phyloP scores from a whole-genome alignment of 495 filamentous ascomycete species.

The Jackrogersella minutella region DNA sequence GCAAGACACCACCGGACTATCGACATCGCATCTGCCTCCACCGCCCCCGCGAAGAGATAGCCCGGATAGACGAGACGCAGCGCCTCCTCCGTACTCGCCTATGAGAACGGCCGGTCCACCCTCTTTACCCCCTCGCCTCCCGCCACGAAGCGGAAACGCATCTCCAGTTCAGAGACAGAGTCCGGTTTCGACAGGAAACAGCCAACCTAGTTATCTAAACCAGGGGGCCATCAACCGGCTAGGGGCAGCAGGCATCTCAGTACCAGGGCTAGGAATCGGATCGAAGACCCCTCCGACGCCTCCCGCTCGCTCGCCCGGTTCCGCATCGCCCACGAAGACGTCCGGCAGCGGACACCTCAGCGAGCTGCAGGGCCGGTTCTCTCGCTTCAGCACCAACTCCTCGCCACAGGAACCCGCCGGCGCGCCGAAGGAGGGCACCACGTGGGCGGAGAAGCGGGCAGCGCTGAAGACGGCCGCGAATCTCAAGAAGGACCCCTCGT shows the following conservation, averaged over 20 bases:
- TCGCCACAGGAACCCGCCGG: constrained; percentile 38
- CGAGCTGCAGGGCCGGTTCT: constrained; percentile 75
- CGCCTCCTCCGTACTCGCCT: constrained; percentile 37
- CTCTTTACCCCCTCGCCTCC: constrained; percentile 72
- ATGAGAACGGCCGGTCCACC: constrained; percentile 71
- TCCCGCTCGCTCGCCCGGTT: constrained; percentile 21
- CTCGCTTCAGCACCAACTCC: constrained; percentile 56
- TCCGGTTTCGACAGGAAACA: constrained; percentile 41
- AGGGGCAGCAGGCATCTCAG: constrained; percentile 78
- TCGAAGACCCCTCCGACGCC: constrained; percentile 30
- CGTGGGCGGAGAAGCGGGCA: constrained; percentile 68
- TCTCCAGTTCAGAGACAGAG: constrained; percentile 62
- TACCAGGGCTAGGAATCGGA: constrained; percentile 82
- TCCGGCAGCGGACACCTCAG: constrained; percentile 54
- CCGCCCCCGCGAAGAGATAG: constrained; percentile 69
- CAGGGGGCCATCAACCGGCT: constrained; percentile 73
- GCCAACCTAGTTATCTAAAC: constrained; percentile 61
- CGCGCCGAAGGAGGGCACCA: constrained; percentile 59
- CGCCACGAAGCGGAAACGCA: constrained; percentile 53
- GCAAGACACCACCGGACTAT: constrained; percentile 73
- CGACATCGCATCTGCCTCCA: constrained; percentile 72
- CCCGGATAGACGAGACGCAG: constrained; percentile 47
- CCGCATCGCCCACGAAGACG: constrained; percentile 8
- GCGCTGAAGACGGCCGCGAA: constrained; percentile 64
- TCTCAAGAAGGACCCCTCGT: constrained; percentile 64